Evolutionary conservation across 345 rosid species (phyloP).

Genomic region (Sapria himalayana): DNA sequence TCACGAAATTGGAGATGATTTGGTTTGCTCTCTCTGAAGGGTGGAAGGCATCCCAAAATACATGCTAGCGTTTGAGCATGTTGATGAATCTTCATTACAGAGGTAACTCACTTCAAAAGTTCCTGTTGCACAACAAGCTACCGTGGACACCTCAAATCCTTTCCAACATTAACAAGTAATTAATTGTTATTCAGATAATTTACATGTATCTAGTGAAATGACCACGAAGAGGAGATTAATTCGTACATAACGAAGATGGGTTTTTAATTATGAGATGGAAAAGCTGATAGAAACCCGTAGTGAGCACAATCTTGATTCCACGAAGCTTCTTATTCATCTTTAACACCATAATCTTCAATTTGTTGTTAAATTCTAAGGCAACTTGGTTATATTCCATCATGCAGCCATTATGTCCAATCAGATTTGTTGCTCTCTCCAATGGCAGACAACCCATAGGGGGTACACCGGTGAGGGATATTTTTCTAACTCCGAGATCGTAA

Average conservation of each 20-base stretch:
- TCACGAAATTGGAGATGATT: constrained; percentile 10
- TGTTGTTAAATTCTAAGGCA: constrained; percentile 27
- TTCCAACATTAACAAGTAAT: constrained; percentile 2
- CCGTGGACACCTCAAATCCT: constrained; percentile 28
- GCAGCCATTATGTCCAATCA: constrained; percentile 17
- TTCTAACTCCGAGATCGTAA: constrained; percentile 29
- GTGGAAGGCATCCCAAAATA: constrained; percentile 33
- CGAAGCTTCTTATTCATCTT: constrained; percentile 22
- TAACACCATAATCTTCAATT: constrained; percentile 12
- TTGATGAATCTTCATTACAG: constrained; percentile 19
- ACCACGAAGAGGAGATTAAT: neutral
- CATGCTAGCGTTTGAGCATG: constrained; percentile 36
- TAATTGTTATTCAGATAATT: neutral
- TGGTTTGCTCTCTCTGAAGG: constrained; percentile 20
- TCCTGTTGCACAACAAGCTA: constrained; percentile 57
- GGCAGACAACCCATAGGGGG: constrained; percentile 64
- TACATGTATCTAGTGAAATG: neutral
- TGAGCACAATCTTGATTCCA: constrained; percentile 20
- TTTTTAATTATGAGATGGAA: constrained; percentile 17
- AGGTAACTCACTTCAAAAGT: constrained; percentile 70
- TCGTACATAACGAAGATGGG: constrained; percentile 22
- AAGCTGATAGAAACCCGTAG: constrained; percentile 20
- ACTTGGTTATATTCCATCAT: constrained; percentile 22
- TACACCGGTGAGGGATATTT: constrained; percentile 37
- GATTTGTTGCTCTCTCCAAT: constrained; percentile 32